Evolutionary conservation across 2,329 filamentous ascomycete species (phyloP).

Genomic region (Monilinia polystroma): DNA sequence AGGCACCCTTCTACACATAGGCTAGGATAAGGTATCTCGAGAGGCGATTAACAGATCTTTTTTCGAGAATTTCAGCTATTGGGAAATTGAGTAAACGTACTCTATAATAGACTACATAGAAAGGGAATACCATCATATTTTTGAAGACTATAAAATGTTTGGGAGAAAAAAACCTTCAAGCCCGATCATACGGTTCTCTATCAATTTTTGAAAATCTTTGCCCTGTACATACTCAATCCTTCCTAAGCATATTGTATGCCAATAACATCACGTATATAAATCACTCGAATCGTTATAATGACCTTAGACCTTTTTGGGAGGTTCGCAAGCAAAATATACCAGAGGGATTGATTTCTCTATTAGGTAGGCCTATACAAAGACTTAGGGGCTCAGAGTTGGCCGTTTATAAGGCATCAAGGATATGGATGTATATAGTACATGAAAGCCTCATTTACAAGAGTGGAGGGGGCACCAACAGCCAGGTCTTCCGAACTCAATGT

Average conservation of each 20-base stretch:
- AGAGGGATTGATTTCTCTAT: not conserved
- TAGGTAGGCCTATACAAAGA: not conserved
- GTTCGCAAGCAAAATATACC: conserved; percentile 3
- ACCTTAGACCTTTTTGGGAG: not conserved
- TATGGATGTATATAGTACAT: not conserved
- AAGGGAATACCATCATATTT: conserved; percentile 2
- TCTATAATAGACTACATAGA: conserved; percentile 4
- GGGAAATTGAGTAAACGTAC: not conserved
- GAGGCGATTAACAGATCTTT: not conserved
- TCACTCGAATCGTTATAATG: not conserved
- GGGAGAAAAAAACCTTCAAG: not conserved
- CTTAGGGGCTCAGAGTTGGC: not conserved
- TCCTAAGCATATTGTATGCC: rapidly evolving
- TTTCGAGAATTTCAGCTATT: not conserved
- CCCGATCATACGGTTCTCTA: not conserved
- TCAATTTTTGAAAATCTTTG: not conserved
- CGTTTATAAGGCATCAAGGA: not conserved
- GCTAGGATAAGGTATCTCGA: rapidly evolving
- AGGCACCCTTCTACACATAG: not conserved
- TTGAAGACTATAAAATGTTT: not conserved
- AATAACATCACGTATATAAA: too few species aligned
- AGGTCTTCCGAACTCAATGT: not conserved
- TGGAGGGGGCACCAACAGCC: not conserved
- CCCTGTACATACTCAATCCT: too few species aligned
- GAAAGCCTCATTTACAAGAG: not conserved